These are phyloP conservation scores for Samsoniella hepiali DNA, from an alignment of 2,329 filamentous ascomycete genomes.

Conservation along the genomic window DNA sequence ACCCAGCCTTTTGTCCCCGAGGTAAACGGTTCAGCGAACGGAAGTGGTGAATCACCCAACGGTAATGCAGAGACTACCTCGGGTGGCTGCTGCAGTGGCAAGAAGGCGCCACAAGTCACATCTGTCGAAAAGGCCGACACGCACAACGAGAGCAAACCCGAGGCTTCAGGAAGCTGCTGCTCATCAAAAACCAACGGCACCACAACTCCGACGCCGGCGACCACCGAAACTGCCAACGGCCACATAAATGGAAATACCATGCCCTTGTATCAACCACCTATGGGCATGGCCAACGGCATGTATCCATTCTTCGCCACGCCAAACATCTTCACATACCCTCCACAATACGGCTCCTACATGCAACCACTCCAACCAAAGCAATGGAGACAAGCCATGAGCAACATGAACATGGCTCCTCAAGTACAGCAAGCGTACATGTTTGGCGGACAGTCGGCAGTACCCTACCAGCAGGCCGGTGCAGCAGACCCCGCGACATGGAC, in stretches of 20 bases:
- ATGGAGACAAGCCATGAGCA: slow-evolving; percentile 47
- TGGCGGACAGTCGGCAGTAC: slow-evolving; percentile 24
- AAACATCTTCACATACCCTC: slow-evolving; percentile 51
- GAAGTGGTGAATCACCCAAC: slow-evolving; percentile 23
- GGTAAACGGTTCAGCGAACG: slow-evolving; percentile 24
- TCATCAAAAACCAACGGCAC: slow-evolving; percentile 29
- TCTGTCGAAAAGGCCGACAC: not conserved
- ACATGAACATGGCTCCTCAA: slow-evolving; percentile 37
- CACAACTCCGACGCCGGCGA: slow-evolving; percentile 3
- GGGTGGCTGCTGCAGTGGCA: slow-evolving; percentile 27
- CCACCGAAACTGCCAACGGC: slow-evolving; percentile 28
- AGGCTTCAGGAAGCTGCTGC: slow-evolving; percentile 34
- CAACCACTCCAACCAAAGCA: slow-evolving; percentile 54
- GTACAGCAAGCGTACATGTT: slow-evolving; percentile 25
- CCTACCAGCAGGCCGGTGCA: slow-evolving; percentile 24
- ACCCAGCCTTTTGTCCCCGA: slow-evolving; percentile 24
- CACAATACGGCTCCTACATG: slow-evolving; percentile 52
- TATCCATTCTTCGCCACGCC: slow-evolving; percentile 42
- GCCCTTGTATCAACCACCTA: slow-evolving; percentile 34
- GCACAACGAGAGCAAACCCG: slow-evolving; percentile 21
- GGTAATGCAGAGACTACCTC: slow-evolving; percentile 10
- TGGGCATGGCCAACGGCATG: slow-evolving; percentile 38
- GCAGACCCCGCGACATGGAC: slow-evolving; percentile 30
- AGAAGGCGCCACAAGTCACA: slow-evolving; percentile 7
- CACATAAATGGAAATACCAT: slow-evolving; percentile 26